Base-by-base conservation (phyloP, 305 asterid genomes). In the Fraxinus latifolia region DNA sequence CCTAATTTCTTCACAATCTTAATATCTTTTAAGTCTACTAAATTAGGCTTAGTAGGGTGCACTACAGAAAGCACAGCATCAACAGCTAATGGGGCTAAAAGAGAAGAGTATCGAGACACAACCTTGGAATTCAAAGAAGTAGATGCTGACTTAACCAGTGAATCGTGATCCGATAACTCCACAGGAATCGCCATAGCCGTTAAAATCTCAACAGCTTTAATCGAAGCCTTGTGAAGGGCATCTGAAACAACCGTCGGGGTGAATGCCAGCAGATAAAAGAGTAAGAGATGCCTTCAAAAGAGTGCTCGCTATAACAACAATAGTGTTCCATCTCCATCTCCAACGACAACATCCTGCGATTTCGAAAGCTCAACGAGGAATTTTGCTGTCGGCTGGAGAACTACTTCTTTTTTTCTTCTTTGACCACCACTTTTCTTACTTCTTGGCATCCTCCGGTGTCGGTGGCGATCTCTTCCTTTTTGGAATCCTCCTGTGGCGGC, bases 111-210 rank as follows among this genome's bases (percentile, higher is more conserved):
- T 82, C 94, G 98, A 0, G 98, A 95, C 12, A 95, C 98, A 19
- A 95, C 99, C 96, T 95, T 95, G 0, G 97, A 92, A 47, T 93
- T 94, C 27, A 95, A 90, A 8, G 97, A 92, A 0, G 98, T 95
- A 7, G 97, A 91, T 0, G 99, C 99, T 39, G 50, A 39, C 50
- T 39, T 39, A 39, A 39, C 50, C 50, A 39, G 50, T 12, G 50
- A 39, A 39, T 39, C 50, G 1, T 39, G 50, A 39, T 39, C 50
- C 50, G 50, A 39, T 39, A 39, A 39, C 50, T 39, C 50, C 50
- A 39, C 50, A 8, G 50, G 50, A 9, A 39, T 39, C 14, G 50
- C 50, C 50, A 39, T 39, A 9, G 50, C 50, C 50, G 50, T 39
- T 9, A 39, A 39, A 39, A 39, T 39, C 50, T 39, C 50, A 39